Evolutionary conservation across 2,329 filamentous ascomycete species (phyloP).

Genomic region (Verticillium longisporum): DNA sequence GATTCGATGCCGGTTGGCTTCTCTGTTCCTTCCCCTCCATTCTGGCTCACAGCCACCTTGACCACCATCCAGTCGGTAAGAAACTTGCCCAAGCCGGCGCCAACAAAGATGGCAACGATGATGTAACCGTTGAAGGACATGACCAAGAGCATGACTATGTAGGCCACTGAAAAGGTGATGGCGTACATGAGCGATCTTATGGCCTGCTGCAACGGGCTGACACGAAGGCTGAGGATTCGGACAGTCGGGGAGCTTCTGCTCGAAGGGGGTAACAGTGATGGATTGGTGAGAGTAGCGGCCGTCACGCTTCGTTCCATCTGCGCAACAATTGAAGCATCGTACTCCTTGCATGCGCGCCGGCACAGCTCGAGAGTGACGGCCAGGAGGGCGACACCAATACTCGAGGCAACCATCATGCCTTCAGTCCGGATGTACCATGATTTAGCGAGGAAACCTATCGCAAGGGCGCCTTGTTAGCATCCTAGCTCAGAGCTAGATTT

Average conservation of each 20-base stretch:
- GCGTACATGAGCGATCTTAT: neutral
- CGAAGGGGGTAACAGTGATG: neutral
- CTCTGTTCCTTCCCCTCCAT: conserved; percentile 8
- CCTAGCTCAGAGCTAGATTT: no score
- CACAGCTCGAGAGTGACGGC: conserved; percentile 2
- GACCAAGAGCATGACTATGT: conserved; percentile 3
- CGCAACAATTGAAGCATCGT: neutral
- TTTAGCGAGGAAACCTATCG: conserved; percentile 1
- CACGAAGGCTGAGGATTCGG: neutral
- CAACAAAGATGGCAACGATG: conserved; percentile 19
- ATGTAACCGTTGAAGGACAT: conserved; percentile 9
- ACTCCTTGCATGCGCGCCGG: conserved; percentile 1
- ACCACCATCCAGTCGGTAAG: conserved; percentile 37
- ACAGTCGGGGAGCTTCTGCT: rapidly evolving
- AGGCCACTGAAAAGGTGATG: conserved; percentile 3
- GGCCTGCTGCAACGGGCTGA: neutral
- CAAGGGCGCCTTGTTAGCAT: neutral
- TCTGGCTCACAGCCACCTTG: conserved; percentile 19
- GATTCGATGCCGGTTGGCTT: conserved; percentile 29
- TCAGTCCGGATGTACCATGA: conserved; percentile 4
- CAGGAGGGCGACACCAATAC: conserved; percentile 3
- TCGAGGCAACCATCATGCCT: conserved; percentile 8
- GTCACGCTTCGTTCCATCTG: conserved; percentile 2
- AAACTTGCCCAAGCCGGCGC: conserved; percentile 44
- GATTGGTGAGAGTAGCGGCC: neutral